Base-by-base conservation (phyloP, 192 early-diverging fungal genomes). In the Coemansia aciculifera region DNA sequence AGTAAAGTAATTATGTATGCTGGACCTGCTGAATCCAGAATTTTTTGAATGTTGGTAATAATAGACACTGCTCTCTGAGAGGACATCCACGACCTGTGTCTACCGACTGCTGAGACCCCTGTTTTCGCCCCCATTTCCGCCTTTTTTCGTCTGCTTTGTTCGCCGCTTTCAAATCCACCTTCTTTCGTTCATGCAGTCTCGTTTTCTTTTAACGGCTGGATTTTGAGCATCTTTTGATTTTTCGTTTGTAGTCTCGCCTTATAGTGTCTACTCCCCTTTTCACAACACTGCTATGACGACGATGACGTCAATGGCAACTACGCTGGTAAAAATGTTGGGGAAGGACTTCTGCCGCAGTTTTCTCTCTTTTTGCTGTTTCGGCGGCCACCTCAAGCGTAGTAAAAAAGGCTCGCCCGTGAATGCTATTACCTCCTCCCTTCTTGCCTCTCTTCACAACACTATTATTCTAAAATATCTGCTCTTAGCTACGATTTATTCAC, bases 1-100 rank as follows among this genome's bases (percentile, higher is more conserved):
- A 81, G 56, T 77, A 71, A 64, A 29, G 8, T 11, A n/a, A 61
- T 4, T 36, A 29, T 29, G 51, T 13, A 27, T 15, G 12, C 51
- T 29, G 51, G 11, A 29, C 4, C 27, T 5, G 7, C 24, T 15
- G 36, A 61, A 37, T 39, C 21, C 56, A 31, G 24, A 38, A 17
- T 64, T 48, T 44, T 31, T 31, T 31, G 9, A 15, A 62, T 32
- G 42, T 48, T 48, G 42, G 17, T 42, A 29, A 31, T n/a, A 64
- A 48, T 64, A 43, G 43, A 32, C 43, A 29, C 44, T 48, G 11
- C 61, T 23, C 27, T 43, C 46, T 38, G 24, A 13, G 27, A 59
- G 31, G 29, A 17, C n/a, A 23, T 19, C 4, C 15, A 21, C 21
- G 6, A 5, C n/a, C n/a, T 8, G n/a, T 21, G 19, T 21, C n/a